These are phyloP conservation scores for Pulveroboletus sp. DNA, from an alignment of 1,284 basidiomycete genomes.

Conservation along the genomic window DNA sequence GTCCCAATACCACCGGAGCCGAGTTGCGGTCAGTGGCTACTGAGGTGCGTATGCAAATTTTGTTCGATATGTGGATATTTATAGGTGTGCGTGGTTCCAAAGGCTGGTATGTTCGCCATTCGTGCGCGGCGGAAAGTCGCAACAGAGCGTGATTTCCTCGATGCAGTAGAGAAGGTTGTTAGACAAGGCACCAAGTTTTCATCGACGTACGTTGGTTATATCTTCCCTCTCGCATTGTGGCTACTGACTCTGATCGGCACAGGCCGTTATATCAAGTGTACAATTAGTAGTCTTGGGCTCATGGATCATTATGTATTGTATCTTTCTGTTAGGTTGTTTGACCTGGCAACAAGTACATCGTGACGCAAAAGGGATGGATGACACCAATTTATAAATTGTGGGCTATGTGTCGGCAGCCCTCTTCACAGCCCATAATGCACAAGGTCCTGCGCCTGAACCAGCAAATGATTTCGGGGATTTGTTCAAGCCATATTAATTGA, in stretches of 20 bases:
- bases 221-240: background rate
- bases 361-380: background rate
- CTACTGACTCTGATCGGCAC: slow-evolving; percentile 14
- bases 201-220: slow-evolving; percentile 27
- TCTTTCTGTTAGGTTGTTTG: background rate
- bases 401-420: no score
- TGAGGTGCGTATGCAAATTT: slow-evolving; percentile 54
- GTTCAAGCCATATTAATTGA: no score
- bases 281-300: slow-evolving; percentile 44
- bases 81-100: background rate
- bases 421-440: no score
- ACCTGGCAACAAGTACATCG: background rate
- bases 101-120: slow-evolving; percentile 99
- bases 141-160: slow-evolving; percentile 95
- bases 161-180: slow-evolving; percentile 98
- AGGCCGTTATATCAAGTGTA: slow-evolving; percentile 74
- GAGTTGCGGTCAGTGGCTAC: slow-evolving; percentile 96
- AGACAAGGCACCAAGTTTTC: slow-evolving; percentile 97
- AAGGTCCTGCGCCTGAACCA: no score
- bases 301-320: slow-evolving; percentile 18
- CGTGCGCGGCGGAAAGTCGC: slow-evolving; percentile 95
- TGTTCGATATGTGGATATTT: background rate
- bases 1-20: slow-evolving; percentile 97
- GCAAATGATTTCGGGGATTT: no score
- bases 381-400: background rate